Conservation (phyloP, 2,329 filamentous ascomycete species). For the Talaromyces sp. region DNA sequence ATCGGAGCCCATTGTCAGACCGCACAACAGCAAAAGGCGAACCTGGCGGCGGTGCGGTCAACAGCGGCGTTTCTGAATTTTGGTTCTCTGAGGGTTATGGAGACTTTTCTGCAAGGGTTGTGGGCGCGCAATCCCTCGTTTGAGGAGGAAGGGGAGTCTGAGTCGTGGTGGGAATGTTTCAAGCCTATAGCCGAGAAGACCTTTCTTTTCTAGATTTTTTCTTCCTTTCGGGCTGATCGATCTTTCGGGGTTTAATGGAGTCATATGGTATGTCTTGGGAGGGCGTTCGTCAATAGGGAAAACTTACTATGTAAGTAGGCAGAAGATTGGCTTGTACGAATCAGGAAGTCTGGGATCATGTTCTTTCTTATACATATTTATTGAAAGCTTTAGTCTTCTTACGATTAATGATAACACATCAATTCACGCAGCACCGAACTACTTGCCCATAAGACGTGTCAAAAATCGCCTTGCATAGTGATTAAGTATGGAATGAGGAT, state of each 20-base stretch:
- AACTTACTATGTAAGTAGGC: not conserved
- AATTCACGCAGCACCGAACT: not conserved
- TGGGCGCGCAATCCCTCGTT: not conserved
- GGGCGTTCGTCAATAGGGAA: not conserved
- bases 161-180: conserved; percentile 20
- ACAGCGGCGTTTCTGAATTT: conserved; percentile 19
- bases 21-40: conserved; percentile 11
- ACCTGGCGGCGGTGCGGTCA: conserved; percentile 10
- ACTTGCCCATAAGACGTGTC: not conserved
- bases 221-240: not conserved
- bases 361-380: not conserved
- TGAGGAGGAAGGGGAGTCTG: not conserved
- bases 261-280: not conserved
- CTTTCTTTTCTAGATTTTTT: conserved; percentile 17
- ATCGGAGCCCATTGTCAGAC: conserved; percentile 19
- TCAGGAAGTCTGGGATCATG: not conserved
- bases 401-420: not conserved
- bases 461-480: conserved; percentile 2
- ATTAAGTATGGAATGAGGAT: not conserved
- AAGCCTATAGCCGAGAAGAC: conserved; percentile 17
- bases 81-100: conserved; percentile 20
- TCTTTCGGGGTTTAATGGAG: not conserved
- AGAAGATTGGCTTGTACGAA: not conserved
- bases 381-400: not conserved
- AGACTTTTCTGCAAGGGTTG: conserved; percentile 16